Conservation (phyloP, 345 rosid genomes). For the Linum usitatissimum region DNA sequence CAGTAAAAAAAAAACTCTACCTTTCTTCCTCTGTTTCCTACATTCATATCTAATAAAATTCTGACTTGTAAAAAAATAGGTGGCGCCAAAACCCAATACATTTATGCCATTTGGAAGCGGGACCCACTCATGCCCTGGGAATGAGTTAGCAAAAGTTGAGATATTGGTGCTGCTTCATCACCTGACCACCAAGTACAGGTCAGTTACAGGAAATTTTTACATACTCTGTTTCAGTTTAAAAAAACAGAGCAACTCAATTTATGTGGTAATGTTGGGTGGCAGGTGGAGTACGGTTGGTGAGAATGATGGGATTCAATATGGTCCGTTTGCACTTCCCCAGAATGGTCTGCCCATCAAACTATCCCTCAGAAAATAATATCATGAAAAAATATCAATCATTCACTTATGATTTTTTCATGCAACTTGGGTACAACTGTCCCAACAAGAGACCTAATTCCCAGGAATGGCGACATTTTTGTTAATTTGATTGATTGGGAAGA, state of each 20-base stretch:
- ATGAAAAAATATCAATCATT: neutral
- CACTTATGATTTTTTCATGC: neutral
- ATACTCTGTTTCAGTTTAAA: no score
- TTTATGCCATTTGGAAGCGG: slow-evolving; percentile 93
- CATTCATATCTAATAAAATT: neutral
- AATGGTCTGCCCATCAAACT: slow-evolving; percentile 73
- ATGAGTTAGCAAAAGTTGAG: slow-evolving; percentile 74
- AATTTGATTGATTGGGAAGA: neutral
- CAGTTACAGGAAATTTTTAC: slow-evolving; percentile 12
- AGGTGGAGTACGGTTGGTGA: slow-evolving; percentile 52
- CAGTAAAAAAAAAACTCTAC: neutral
- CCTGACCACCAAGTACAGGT: slow-evolving; percentile 86
- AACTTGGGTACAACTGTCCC: neutral
- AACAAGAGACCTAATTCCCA: neutral
- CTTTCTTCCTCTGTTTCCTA: neutral
- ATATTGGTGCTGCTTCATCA: slow-evolving; percentile 75
- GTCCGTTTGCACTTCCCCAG: slow-evolving; percentile 77
- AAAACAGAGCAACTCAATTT: neutral
- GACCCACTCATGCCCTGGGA: slow-evolving; percentile 81
- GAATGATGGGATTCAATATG: slow-evolving; percentile 60
- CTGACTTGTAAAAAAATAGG: slow-evolving; percentile 29
- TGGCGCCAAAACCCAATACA: slow-evolving; percentile 67
- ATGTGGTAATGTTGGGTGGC: slow-evolving; percentile 16
- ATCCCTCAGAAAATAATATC: slow-evolving; percentile 22
- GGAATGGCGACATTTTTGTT: neutral